These are phyloP conservation scores for Aspergillus udagawae DNA, from an alignment of 2,329 filamentous ascomycete genomes.

Conservation along the genomic window DNA sequence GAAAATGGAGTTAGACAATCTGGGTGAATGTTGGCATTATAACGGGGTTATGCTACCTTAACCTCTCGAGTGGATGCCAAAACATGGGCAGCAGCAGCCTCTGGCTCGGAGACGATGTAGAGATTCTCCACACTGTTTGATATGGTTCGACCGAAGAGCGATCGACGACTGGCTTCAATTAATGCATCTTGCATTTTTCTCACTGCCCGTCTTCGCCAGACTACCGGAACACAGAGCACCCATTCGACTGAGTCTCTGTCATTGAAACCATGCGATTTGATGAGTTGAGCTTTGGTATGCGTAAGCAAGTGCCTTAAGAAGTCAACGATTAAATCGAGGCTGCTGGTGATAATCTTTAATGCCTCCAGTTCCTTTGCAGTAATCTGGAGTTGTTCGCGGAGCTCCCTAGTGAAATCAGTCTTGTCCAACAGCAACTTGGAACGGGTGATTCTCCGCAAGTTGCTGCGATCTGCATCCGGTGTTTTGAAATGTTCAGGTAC, in stretches of 20 bases:
- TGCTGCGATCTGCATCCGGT: not conserved
- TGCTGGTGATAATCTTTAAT: not conserved
- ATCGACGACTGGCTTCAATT: conserved; percentile 1
- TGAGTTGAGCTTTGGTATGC: conserved; percentile 1
- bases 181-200: conserved; percentile 4
- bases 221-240: not conserved
- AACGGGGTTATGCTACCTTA: not conserved
- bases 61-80: conserved; percentile 1
- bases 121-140: conserved; percentile 6
- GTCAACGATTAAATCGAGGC: conserved; percentile 1
- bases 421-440: conserved; percentile 3
- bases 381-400: not conserved
- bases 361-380: not conserved
- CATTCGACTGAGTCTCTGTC: conserved; percentile 1
- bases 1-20: too few relatives aligned
- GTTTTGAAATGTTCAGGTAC: not conserved
- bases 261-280: not conserved
- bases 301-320: not conserved
- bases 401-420: not conserved
- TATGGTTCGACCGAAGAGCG: not conserved
- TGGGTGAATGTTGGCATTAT: not conserved
- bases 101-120: conserved; percentile 13
- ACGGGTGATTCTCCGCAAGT: not conserved
- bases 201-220: conserved; percentile 3
- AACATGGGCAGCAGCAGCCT: conserved; percentile 10